Evolutionary conservation across 2,329 filamentous ascomycete genomes (phyloP).

Genomic region (Zelopaecilomyces penicillatus): DNA sequence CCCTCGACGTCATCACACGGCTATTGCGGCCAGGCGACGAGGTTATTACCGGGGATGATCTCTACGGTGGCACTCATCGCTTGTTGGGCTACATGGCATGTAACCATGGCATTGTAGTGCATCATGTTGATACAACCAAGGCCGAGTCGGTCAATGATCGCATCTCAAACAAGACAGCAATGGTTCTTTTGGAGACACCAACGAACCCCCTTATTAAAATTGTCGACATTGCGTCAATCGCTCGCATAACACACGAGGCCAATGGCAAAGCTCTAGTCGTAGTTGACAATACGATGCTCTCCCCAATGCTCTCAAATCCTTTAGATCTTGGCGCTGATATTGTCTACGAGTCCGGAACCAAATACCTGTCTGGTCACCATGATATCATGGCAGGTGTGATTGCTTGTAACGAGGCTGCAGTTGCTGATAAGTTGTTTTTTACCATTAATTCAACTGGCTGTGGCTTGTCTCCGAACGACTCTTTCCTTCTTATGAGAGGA

Average conservation of each 20-base stretch:
- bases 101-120: constrained; percentile 85
- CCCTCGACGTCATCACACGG: constrained; percentile 90
- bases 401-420: constrained; percentile 70
- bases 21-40: constrained; percentile 88
- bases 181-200: constrained; percentile 93
- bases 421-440: constrained; percentile 90
- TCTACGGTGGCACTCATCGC: constrained; percentile 93
- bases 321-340: constrained; percentile 92
- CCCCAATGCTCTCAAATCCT: constrained; percentile 86
- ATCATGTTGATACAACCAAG: constrained; percentile 90
- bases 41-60: constrained; percentile 91
- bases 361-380: constrained; percentile 95
- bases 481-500: constrained; percentile 88
- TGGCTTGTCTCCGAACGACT: constrained; percentile 89
- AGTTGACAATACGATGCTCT: constrained; percentile 99
- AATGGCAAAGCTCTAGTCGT: constrained; percentile 76
- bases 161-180: constrained; percentile 73
- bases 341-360: constrained; percentile 95
- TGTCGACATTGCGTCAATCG: constrained; percentile 79
- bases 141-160: constrained; percentile 60
- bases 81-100: constrained; percentile 85
- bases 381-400: constrained; percentile 98
- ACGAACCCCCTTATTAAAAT: constrained; percentile 99
- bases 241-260: constrained; percentile 63
- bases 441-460: constrained; percentile 96